These are phyloP conservation scores for Trametes gibbosa DNA, from an alignment of 768 basidiomycete genomes.

Conservation along the genomic window DNA sequence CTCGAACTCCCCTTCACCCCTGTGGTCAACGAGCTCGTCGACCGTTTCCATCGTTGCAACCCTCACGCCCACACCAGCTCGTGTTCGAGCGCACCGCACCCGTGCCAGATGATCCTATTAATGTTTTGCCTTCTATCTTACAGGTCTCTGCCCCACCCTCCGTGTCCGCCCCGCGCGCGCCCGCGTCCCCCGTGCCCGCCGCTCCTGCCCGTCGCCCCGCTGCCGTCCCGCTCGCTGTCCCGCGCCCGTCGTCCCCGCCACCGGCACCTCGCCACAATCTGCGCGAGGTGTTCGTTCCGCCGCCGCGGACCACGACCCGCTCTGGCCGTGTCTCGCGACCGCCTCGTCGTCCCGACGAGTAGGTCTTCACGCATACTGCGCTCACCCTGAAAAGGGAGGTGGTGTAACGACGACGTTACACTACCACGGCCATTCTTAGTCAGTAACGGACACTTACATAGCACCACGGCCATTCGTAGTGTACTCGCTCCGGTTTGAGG, in stretches of 20 bases:
- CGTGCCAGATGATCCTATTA: not conserved
- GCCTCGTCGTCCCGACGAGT: not conserved
- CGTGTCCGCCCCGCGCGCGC: not conserved
- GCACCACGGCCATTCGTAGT: too few species aligned
- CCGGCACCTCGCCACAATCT: not conserved
- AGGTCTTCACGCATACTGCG: not conserved
- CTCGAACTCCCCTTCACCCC: too few species aligned
- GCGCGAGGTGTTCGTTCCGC: not conserved
- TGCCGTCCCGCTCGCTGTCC: not conserved
- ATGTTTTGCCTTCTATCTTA: not conserved
- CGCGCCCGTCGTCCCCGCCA: not conserved
- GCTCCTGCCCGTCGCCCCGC: constrained; percentile 1
- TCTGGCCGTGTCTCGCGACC: not conserved
- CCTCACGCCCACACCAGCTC: constrained; percentile 32
- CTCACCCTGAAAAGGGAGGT: constrained; percentile 3
- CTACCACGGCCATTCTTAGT: not conserved
- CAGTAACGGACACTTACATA: too few species aligned
- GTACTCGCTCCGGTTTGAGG: too few species aligned
- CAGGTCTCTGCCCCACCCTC: not conserved
- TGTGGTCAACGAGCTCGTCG: too few species aligned
- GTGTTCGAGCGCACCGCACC: constrained; percentile 2
- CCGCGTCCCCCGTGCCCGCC: not conserved
- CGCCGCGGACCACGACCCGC: not conserved
- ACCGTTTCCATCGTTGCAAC: constrained; percentile 35
- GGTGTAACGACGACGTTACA: not conserved